Evolutionary conservation across 768 basidiomycete genomes (phyloP).

Genomic region (Calvatia gigantea): DNA sequence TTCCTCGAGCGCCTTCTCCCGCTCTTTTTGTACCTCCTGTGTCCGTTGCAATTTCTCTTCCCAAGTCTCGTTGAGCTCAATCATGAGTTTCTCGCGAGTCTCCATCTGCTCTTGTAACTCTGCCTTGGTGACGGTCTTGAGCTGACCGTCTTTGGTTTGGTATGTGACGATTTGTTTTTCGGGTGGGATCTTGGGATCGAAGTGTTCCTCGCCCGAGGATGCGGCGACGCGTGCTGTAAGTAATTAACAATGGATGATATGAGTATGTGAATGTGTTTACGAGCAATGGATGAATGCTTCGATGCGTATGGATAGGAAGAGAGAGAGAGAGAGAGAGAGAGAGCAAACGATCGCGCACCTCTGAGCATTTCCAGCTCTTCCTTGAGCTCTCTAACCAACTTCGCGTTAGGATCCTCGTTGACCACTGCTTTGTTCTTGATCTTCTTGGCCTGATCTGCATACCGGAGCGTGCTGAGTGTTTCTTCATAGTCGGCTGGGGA

Average conservation of each 20-base stretch:
- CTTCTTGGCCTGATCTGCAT: slow-evolving; percentile 99
- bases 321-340: neutral
- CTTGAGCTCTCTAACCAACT: slow-evolving; percentile 97
- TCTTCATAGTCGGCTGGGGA: slow-evolving; percentile 99
- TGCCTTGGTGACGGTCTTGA: slow-evolving; percentile 95
- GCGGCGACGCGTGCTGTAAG: slow-evolving; percentile 69
- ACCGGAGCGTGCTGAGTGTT: slow-evolving; percentile 92
- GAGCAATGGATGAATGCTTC: too few relatives aligned
- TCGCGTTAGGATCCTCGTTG: slow-evolving; percentile 99
- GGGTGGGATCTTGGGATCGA: slow-evolving; percentile 85
- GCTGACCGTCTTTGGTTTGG: slow-evolving; percentile 86
- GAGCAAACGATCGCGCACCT: slow-evolving; percentile 39
- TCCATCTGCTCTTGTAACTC: slow-evolving; percentile 97
- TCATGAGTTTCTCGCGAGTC: slow-evolving; percentile 92
- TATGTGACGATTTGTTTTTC: slow-evolving; percentile 96
- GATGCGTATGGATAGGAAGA: slow-evolving; percentile 11
- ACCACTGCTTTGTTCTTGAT: slow-evolving; percentile 99
- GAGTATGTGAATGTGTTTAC: slow-evolving; percentile 12
- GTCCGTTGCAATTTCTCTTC: slow-evolving; percentile 91
- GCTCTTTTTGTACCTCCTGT: slow-evolving; percentile 92
- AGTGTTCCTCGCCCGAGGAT: slow-evolving; percentile 67
- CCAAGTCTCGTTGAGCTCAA: slow-evolving; percentile 93
- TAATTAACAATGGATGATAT: neutral
- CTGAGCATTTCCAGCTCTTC: slow-evolving; percentile 94
- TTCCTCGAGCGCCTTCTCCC: slow-evolving; percentile 97